Conservation (phyloP, 371 early-diverging fungal species). For the Fennellomyces sp. region DNA sequence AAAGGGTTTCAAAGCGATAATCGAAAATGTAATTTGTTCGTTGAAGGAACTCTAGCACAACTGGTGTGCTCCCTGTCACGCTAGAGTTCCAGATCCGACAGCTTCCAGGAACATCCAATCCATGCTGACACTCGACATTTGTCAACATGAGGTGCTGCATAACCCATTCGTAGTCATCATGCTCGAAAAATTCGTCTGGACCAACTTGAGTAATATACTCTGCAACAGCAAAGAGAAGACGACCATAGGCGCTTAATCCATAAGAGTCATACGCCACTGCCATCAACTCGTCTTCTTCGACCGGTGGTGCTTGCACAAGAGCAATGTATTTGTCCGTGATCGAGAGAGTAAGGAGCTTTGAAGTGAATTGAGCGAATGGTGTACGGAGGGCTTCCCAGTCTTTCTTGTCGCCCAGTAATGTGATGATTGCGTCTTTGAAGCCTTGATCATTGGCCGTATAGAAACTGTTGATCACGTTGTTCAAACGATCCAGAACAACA, state of each 20-base stretch:
- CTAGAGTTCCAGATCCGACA: constrained; percentile 27
- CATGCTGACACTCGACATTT: constrained; percentile 36
- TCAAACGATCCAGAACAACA: constrained; percentile 25
- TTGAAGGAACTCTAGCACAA: constrained; percentile 28
- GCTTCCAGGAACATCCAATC: constrained; percentile 24
- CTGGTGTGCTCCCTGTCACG: constrained; percentile 14
- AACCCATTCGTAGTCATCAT: constrained; percentile 29
- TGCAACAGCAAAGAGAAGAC: constrained; percentile 49
- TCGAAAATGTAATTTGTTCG: constrained; percentile 12
- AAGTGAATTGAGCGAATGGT: constrained; percentile 20
- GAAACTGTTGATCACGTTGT: constrained; percentile 8
- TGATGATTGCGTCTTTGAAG: constrained; percentile 3
- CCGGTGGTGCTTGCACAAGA: constrained; percentile 15
- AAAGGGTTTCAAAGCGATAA: constrained; percentile 14
- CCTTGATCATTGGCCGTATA: neutral
- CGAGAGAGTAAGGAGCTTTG: constrained; percentile 18
- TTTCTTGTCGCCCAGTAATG: constrained; percentile 19
- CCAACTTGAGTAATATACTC: constrained; percentile 38
- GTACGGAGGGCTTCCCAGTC: constrained; percentile 28
- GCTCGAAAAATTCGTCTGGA: constrained; percentile 22
- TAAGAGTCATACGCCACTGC: constrained; percentile 52
- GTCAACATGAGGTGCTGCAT: constrained; percentile 41
- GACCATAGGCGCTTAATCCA: constrained; percentile 58
- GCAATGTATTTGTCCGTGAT: constrained; percentile 23
- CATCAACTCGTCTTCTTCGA: constrained; percentile 36